Evolutionary conservation across 352 stramenopile genomes (phyloP), one percentile per base, ranked within the genome.

Genomic region (Phytophthora pinifolia): DNA sequence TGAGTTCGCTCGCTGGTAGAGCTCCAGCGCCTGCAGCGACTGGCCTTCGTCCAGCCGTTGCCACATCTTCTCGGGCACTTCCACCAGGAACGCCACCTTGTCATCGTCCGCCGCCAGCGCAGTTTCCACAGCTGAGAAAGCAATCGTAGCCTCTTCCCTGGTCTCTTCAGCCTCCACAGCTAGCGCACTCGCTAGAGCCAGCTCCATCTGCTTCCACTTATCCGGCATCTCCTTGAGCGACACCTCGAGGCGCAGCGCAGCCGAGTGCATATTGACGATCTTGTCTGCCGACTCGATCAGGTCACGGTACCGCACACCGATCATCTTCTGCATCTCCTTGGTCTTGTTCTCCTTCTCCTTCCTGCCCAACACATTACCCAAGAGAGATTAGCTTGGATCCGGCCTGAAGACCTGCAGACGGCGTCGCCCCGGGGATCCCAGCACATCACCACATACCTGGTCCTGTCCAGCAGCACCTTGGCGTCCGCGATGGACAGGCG

Each of bases 301-400:
- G 53, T 97, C 89, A 27, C 94, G 88, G 42, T 98, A 98, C 4
- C 89, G 67, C 33, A 95, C 92, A 33, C 89, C 83, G 31, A 97
- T 96, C 88, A 98, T 97, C 54, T 88, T 88, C 56, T 97, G 89
- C 83, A 97, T 94, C 56, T 96, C 85, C 57, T 89, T 83, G 18
- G 85, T 90, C 68, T 95, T 96, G 48, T 71, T 76, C 58, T 91
- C 82, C 55, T 92, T 94, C 58, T 94, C 83, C 43, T 87, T 88
- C 27, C 83, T 91, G 39, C 14, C 31, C 2, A 6, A 39, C 8
- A 51, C 8, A 18, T 50, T 34, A 27, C 6, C 36, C 39, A 27
- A 44, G 6, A 2, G 6, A 17, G 14, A 36, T 27, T 35, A 56
- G 15, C 13, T 12, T 33, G 39, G 25, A 47, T 37, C 22, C 34